Evolutionary conservation across 1,284 basidiomycete genomes (phyloP).

Genomic region (Gastroboletus turbinatus): DNA sequence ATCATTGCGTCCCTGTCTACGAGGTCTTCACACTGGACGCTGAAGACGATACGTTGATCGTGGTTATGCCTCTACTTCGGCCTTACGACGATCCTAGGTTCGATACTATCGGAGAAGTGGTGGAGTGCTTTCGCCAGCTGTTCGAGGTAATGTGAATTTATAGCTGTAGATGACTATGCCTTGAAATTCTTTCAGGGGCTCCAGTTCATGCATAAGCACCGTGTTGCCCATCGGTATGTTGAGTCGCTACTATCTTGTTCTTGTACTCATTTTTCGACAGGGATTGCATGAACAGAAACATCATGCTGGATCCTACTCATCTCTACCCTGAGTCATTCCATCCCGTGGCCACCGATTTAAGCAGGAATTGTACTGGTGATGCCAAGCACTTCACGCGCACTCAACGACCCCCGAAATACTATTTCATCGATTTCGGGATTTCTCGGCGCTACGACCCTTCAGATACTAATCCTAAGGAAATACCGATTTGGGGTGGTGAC

Average conservation of each 20-base stretch:
- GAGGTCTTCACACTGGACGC: constrained; percentile 26
- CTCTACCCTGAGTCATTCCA: constrained; percentile 24
- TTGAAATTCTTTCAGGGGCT: constrained; percentile 14
- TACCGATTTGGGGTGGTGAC: constrained; percentile 31
- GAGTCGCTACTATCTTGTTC: background rate
- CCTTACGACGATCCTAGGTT: constrained; percentile 28
- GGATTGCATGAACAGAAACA: constrained; percentile 31
- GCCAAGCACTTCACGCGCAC: constrained; percentile 21
- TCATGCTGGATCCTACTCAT: constrained; percentile 41
- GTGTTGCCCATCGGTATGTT: constrained; percentile 12
- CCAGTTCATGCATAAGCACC: constrained; percentile 21
- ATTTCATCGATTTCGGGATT: constrained; percentile 37
- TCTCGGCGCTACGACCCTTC: constrained; percentile 31
- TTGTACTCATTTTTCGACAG: background rate
- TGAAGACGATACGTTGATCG: constrained; percentile 11
- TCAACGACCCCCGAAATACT: constrained; percentile 16
- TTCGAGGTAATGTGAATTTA: constrained; percentile 33
- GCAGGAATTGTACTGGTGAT: background rate
- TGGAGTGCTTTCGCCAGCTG: constrained; percentile 36
- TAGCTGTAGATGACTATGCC: background rate
- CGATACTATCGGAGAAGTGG: constrained; percentile 35
- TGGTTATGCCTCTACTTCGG: constrained; percentile 37
- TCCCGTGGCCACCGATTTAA: constrained; percentile 4
- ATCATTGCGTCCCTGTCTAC: constrained; percentile 38
- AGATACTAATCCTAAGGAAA: constrained; percentile 17